Percentiles rank a stretch among this genome's conserved stretches.
phyloP scores from a whole-genome alignment of 331 rosid genomes.

The Acacia pycnantha region DNA sequence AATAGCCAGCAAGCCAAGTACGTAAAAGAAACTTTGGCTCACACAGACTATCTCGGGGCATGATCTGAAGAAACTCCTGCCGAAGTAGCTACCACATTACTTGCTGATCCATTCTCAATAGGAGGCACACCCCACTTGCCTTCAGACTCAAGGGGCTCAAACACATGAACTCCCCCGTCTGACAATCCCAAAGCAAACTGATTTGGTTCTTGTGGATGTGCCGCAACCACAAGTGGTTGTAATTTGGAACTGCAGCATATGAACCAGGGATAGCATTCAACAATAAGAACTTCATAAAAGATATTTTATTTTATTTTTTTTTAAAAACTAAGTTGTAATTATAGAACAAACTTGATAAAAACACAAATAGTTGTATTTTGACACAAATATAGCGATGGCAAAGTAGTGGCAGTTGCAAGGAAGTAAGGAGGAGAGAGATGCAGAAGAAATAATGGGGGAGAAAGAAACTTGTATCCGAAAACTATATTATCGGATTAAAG shows the following conservation, averaged over 20 bases:
- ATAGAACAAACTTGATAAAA: background rate
- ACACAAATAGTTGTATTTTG: background rate
- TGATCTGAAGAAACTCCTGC: constrained; percentile 82
- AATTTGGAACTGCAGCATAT: constrained; percentile 51
- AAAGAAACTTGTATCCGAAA: background rate
- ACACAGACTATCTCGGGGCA: constrained; percentile 62
- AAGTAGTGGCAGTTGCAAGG: background rate
- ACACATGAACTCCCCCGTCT: constrained; percentile 85
- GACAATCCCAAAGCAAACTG: constrained; percentile 85
- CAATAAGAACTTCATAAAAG: background rate
- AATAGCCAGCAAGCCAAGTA: constrained; percentile 59
- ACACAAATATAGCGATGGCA: background rate
- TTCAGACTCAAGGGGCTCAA: constrained; percentile 88
- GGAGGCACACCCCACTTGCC: constrained; percentile 94
- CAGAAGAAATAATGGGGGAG: background rate
- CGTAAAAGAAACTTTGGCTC: constrained; percentile 67
- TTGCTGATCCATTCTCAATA: constrained; percentile 74
- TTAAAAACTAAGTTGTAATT: background rate
- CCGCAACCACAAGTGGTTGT: constrained; percentile 81
- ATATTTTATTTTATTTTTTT: background rate
- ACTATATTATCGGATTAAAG: background rate
- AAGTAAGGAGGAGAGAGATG: background rate
- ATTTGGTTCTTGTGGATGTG: constrained; percentile 87
- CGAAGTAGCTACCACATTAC: constrained; percentile 60
- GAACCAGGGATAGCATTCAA: constrained; percentile 13